Conservation (phyloP, 2,329 filamentous ascomycete species). For the Harringtonia aguacate region DNA sequence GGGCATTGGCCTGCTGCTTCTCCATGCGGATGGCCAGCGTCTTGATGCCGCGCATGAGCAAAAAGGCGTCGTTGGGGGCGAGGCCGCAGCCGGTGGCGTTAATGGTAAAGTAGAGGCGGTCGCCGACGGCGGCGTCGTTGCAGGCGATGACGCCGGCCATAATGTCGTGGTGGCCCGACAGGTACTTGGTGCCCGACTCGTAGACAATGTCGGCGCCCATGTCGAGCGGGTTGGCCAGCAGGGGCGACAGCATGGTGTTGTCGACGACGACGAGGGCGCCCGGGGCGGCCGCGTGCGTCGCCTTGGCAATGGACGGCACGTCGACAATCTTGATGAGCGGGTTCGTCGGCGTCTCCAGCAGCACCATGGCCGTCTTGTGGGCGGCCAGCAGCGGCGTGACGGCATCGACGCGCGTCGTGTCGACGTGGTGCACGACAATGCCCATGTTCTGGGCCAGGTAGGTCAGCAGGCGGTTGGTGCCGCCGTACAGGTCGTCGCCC, state of each 20-base stretch:
- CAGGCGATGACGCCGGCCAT: slow-evolving; percentile 96
- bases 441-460: slow-evolving; percentile 83
- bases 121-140: slow-evolving; percentile 70
- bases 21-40: slow-evolving; percentile 97
- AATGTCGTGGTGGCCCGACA: slow-evolving; percentile 95
- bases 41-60: slow-evolving; percentile 91
- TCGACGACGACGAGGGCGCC: slow-evolving; percentile 82
- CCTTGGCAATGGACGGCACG: slow-evolving; percentile 65
- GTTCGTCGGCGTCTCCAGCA: slow-evolving; percentile 94
- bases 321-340: slow-evolving; percentile 98
- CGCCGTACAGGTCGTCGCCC: slow-evolving; percentile 93
- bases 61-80: slow-evolving; percentile 89
- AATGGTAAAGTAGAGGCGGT: slow-evolving; percentile 93
- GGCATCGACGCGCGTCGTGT: slow-evolving; percentile 70
- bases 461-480: slow-evolving; percentile 85
- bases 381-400: slow-evolving; percentile 58
- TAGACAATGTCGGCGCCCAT: slow-evolving; percentile 94
- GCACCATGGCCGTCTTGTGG: slow-evolving; percentile 91
- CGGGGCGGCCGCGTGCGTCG: slow-evolving; percentile 67
- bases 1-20: slow-evolving; percentile 89
- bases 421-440: slow-evolving; percentile 91
- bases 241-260: slow-evolving; percentile 97
- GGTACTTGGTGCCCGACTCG: slow-evolving; percentile 94
- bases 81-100: slow-evolving; percentile 92
- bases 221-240: slow-evolving; percentile 88